Base-by-base conservation (phyloP, 768 basidiomycete species). In the Psilocybe tampanensis region DNA sequence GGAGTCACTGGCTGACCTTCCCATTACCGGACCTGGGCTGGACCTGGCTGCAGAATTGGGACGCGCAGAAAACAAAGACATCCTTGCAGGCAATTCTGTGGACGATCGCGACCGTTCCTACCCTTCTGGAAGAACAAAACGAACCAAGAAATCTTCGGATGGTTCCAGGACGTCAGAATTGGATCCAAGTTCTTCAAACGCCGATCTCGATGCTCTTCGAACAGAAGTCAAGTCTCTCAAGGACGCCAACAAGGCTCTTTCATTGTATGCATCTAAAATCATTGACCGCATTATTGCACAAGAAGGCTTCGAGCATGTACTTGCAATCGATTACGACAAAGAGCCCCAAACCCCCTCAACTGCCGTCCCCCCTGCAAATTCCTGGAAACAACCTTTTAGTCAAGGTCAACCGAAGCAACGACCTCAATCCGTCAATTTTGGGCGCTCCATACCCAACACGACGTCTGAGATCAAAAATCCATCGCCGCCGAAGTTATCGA, bases 281-380 rank as follows among this genome's bases (percentile, higher is more conserved):
- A 92, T 98, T 66, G 96, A 98, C 76, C 86, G 95, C 44, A 97
- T 98, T 68, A 96, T 98, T 64, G 84, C 90, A 1, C 90, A 95
- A 71, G 95, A 97, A 72, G 95, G 95, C 21, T 98, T 96, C 74
- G 96, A 98, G 72, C 94, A 96, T 65, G 91, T 98, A 53, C 84
- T 98, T 33, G 92, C 95, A n/a, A 88, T 85, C 44, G 95, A 98
- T 71, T 96, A 92, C 64, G 90, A 91, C 47, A 82, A 84, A 57
- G 76, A 82, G 26, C 76, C 77, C 11, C 72, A 75, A 11, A 82
- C 83, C 32, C 75, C 85, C 12, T 68, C 74, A 12, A 74, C 78
- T 17, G 69, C 80, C 12, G 64, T 68, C 11, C 69, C 79, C 2
- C 62, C 67, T 50, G 44, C 66, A 8, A 60, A 72, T 44, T 55